Evolutionary conservation across 140 eudicot species (phyloP).

Genomic region (Ambrosia hybrid): DNA sequence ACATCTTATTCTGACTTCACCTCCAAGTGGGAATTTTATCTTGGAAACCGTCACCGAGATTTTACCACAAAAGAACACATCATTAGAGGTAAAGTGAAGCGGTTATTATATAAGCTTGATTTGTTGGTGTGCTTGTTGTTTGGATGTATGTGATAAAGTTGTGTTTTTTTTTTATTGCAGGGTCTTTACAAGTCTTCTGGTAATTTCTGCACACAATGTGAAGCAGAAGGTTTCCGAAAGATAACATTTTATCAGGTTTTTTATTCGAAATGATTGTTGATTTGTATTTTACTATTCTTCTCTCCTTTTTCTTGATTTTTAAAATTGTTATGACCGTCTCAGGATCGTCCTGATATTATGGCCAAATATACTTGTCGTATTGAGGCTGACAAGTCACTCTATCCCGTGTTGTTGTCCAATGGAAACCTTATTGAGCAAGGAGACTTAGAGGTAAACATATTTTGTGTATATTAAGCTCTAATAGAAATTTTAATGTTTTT

Average conservation of each 20-base stretch:
- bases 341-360: conserved; percentile 99
- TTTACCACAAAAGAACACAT: conserved; percentile 81
- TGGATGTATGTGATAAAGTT: background rate
- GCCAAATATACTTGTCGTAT: conserved; percentile 92
- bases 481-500: background rate
- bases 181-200: conserved; percentile 97
- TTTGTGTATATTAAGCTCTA: background rate
- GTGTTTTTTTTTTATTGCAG: conserved; percentile 43
- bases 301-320: background rate
- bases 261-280: background rate
- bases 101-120: background rate
- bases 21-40: conserved; percentile 70
- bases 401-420: conserved; percentile 83
- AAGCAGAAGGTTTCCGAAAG: conserved; percentile 97
- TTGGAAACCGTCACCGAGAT: conserved; percentile 83
- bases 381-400: conserved; percentile 87
- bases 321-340: conserved; percentile 5
- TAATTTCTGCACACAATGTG: conserved; percentile 97
- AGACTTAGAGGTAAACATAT: conserved; percentile 72
- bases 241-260: conserved; percentile 92
- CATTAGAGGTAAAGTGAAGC: conserved; percentile 79
- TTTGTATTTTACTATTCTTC: conserved; percentile 2
- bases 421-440: conserved; percentile 96
- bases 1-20: conserved; percentile 66
- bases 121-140: background rate